Percentiles rank a stretch among this genome's conserved stretches.
These are phyloP conservation scores for Fusarium hainanense DNA, from an alignment of 2,329 filamentous ascomycete genomes.

Conservation along the genomic window DNA sequence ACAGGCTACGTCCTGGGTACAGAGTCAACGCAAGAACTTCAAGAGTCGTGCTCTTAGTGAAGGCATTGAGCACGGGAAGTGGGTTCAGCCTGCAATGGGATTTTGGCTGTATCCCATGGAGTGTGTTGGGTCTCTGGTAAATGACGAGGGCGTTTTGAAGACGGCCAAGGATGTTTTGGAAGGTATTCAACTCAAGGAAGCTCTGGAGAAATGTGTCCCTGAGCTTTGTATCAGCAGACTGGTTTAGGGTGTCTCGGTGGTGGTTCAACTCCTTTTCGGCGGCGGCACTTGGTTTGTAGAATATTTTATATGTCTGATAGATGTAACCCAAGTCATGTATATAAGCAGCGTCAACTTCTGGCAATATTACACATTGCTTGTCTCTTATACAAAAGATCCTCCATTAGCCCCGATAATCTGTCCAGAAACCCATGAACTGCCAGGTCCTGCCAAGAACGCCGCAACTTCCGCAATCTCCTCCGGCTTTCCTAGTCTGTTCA, in stretches of 20 bases:
- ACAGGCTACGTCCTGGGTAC: not conserved
- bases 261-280: not conserved
- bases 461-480: slow-evolving; percentile 9
- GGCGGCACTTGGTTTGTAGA: fast-evolving
- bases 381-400: slow-evolving; percentile 2
- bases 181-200: not conserved
- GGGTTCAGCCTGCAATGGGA: not conserved
- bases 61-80: not conserved
- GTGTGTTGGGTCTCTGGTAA: not conserved
- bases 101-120: not conserved
- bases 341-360: not conserved
- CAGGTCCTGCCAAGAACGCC: slow-evolving; percentile 1
- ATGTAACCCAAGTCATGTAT: not conserved
- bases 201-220: not conserved
- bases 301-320: not conserved
- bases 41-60: not conserved
- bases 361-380: not conserved
- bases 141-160: not conserved
- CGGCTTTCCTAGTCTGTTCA: not conserved
- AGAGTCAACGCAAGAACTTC: not conserved
- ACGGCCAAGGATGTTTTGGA: not conserved
- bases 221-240: not conserved
- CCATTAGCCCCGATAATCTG: slow-evolving; percentile 17
- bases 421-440: slow-evolving; percentile 16
- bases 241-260: not conserved